Evolutionary conservation across 495 filamentous ascomycete genomes (phyloP), one percentile per base, ranked within the genome.

Genomic region (Beverwykella pulmonaria): DNA sequence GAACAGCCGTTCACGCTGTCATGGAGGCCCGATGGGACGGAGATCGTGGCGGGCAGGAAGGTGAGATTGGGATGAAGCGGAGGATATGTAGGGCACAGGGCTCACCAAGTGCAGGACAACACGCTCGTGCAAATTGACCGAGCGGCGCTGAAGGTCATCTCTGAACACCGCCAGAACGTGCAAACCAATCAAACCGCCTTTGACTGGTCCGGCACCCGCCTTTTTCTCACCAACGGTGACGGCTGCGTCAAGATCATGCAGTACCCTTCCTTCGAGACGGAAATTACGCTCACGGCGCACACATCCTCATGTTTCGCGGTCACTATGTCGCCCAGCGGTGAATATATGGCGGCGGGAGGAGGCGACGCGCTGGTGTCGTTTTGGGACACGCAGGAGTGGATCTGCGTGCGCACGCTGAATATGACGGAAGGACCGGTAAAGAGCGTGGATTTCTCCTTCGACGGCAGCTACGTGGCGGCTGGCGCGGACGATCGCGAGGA

Each of bases 341-440:
- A 86, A 52, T 92, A 92, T 71, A 82, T 98, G 20, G 94, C 95
- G 19, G 86, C 93, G 2, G 95, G 93, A 44, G 93, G 92, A 9
- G 89, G 88, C 56, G 95, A 98, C 76, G 90, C 92, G 0, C 83
- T 96, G 17, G 89, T 97, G 53, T 82, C 89, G 6, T 83, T 98
- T 17, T 98, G 93, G 89, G 92, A 97, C 74, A 97, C 95, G 0
- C 85, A 83, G 32, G 90, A 95, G 71, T 97, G 92, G 92, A 88
- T 94, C 56, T 97, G 92, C 73, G 82, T 88, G 52, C 86, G 91
- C 58, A 96, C 91, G 3, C 79, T 97, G 22, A 85, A 84, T 58
- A 73, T 78, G 32, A 88, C 91, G 75, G 82, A 83, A n/a, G 92
- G 91, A 0, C 87, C 89, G 5, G 88, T 97, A 25, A 88, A 87